Evolutionary conservation across 163 green algal genomes (phyloP), one percentile per base, ranked within the genome.

Genomic region (Chlamydomonas reinhardtii): DNA sequence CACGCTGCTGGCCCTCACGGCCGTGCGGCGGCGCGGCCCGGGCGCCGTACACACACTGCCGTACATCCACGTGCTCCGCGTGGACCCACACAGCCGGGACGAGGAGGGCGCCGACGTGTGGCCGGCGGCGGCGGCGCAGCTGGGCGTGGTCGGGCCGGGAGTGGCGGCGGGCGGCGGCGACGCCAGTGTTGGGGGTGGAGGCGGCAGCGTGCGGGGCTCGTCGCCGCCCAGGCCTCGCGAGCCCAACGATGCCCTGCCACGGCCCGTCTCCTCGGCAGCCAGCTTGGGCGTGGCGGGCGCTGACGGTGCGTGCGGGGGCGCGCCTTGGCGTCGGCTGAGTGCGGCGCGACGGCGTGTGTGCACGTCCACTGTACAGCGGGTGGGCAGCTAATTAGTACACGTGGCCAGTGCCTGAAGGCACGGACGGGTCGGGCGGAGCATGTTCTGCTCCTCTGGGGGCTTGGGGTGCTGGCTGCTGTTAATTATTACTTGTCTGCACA

Each of bases 21-120:
- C 25, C 59, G 75, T 61, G 43, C 59, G 59, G 35, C 75, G 64
- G 9, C 34, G 54, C 25, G 8, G 39, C 14, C 17, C 70, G 37
- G 34, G 39, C 12, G 72, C 72, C 25, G 6, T 37, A 6, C 16
- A n/a, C 17, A 48, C 11, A 31, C 31, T 71, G 75, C 75, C 75
- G 75, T 82, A 82, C 75, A 62, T 82, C 34, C 75, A 82, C 59
- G 75, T 82, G 59, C 61, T 82, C 14, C 34, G 75, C 4, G 75
- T 82, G 34, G 73, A 73, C 59, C 75, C 75, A 3, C 14, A 56
- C 17, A 73, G 61, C 24, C 75, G 73, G 34, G 75, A 82, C 61
- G 11, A 22, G 12, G 75, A 82, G 35, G 73, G 62, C 31, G 56
- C 37, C n/a, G 25, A 34, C 56, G 52, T 79, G 48, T 79, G 73